Base-by-base conservation (phyloP, 345 rosid species). In the Salix dunnii region DNA sequence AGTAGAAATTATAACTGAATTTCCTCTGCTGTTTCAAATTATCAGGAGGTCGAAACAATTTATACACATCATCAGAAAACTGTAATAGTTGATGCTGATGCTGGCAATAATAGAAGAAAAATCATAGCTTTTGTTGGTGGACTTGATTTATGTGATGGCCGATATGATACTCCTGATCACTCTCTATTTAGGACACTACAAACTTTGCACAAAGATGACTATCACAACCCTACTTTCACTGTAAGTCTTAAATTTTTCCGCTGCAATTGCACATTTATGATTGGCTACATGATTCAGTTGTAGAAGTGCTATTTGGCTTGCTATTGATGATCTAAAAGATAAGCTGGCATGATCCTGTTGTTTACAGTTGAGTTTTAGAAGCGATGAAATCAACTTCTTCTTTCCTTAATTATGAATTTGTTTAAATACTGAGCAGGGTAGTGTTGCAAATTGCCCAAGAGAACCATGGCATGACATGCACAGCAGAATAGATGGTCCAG, bases 391-490 rank as follows among this genome's bases (percentile, higher is more conserved):
- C 13, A 40, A 5, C 36, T 64, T 74, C 62, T 18, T 42, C 71
- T 78, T 46, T 42, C n/a, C 28, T 75, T 58, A 64, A 53, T 55
- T 65, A 6, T 36, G 38, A 42, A 27, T 17, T 48, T 42, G 68
- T 18, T 62, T 61, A 28, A 53, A 53, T 58, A 33, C 18, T 27
- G 49, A 60, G 63, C 82, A 95, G 99, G 97, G 94, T 73, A 85
- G 70, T 79, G 71, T 82, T 42, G 77, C 83, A n/a, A 96, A 97
- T 64, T 89, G 94, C 72, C 97, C 97, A 67, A 86, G 99, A 84
- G 98, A 93, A 79, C 93, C 98, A 31, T 95, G 99, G 99, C 99
- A 95, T 86, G 99, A 95, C 86, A 76, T 95, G 87, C 99, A 95
- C 87, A 62, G 89, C 74, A 90, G 68, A 87, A 91, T 95, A 80